phyloP scores from a whole-genome alignment of 2,329 filamentous ascomycete genomes.

The Fusarium pseudograminearum region DNA sequence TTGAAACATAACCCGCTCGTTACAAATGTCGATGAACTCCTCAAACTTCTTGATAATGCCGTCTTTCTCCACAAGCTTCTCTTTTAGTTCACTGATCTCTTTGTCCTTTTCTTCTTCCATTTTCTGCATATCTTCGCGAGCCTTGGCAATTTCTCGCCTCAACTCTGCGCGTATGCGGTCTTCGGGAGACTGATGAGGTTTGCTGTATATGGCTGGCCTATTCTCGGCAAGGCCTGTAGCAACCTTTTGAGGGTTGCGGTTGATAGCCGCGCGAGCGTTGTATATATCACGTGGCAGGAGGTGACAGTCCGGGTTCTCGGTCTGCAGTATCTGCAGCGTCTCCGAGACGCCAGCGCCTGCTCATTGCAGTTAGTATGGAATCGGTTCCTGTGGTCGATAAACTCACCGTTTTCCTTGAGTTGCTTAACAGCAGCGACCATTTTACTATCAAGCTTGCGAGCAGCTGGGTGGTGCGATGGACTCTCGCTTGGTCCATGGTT shows the following conservation, averaged over 20 bases:
- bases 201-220: slow-evolving; percentile 74
- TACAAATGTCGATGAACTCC: slow-evolving; percentile 78
- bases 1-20: slow-evolving; percentile 73
- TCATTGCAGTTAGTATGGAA: slow-evolving; percentile 52
- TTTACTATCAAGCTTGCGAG: slow-evolving; percentile 73
- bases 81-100: slow-evolving; percentile 69
- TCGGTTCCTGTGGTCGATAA: slow-evolving; percentile 29
- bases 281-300: slow-evolving; percentile 75
- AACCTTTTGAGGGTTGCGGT: slow-evolving; percentile 72
- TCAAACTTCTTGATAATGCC: slow-evolving; percentile 73
- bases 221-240: slow-evolving; percentile 70
- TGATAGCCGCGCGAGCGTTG: slow-evolving; percentile 75
- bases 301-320: slow-evolving; percentile 72
- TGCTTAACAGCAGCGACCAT: slow-evolving; percentile 76
- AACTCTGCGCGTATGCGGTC: slow-evolving; percentile 73
- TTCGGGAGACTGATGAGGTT: slow-evolving; percentile 71
- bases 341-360: slow-evolving; percentile 73
- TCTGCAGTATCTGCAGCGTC: slow-evolving; percentile 74
- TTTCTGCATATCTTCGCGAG: slow-evolving; percentile 67
- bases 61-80: slow-evolving; percentile 72
- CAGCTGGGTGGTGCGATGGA: slow-evolving; percentile 73
- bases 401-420: slow-evolving; percentile 73
- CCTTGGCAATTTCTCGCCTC: slow-evolving; percentile 69
- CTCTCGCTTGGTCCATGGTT: slow-evolving; percentile 76
- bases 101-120: slow-evolving; percentile 68